Evolutionary conservation across 2,329 filamentous ascomycete species (phyloP), one percentile per base, ranked within the genome.

Genomic region (Cercospora berteroae): DNA sequence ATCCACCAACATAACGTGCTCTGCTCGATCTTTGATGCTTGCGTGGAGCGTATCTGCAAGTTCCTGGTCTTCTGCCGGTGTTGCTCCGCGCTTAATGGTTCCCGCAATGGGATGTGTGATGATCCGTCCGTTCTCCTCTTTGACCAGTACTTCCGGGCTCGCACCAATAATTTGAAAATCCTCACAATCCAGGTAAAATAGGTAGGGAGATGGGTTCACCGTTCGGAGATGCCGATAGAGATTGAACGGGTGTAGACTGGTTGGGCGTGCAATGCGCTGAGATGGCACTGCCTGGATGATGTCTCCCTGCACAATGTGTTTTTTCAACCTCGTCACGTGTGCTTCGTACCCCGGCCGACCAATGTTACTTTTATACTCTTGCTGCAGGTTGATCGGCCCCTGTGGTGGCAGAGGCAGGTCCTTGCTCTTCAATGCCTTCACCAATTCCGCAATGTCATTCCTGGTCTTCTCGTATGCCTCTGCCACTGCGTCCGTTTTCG

Each of bases 251-350:
- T 99, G 95, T 52, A 99, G 84, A 65, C 88, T 89, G 2, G 95
- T 99, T 13, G 94, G 94, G 29, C 94, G 88, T 7, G 94, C 90
- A 77, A 98, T 92, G 62, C 95, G 89, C 81, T 99, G 95, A 50
- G 93, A 97, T 1, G 95, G 95, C 16, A 99, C 95, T 0, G 93
- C 93, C 80, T 99, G 95, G 81, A 99, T 98, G 77, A 99, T 98
- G 83, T 98, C 93, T 73, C 95, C 95, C 70, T 87, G 86, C 74
- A 88, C 86, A 74, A 99, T 98, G 83, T 98, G 94, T 80, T 93
- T 85, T 83, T 98, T 98, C 68, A 99, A 85, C 57, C 82, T 84
- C 25, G 87, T 89, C 64, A 99, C 95, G 78, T 98, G 94, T n/a
- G 81, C 83, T 81, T 97, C 93, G 81, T 99, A 99, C 42, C 95